phyloP scores from a whole-genome alignment of 2,329 filamentous ascomycete species.

The Sphaceloma murrayae region DNA sequence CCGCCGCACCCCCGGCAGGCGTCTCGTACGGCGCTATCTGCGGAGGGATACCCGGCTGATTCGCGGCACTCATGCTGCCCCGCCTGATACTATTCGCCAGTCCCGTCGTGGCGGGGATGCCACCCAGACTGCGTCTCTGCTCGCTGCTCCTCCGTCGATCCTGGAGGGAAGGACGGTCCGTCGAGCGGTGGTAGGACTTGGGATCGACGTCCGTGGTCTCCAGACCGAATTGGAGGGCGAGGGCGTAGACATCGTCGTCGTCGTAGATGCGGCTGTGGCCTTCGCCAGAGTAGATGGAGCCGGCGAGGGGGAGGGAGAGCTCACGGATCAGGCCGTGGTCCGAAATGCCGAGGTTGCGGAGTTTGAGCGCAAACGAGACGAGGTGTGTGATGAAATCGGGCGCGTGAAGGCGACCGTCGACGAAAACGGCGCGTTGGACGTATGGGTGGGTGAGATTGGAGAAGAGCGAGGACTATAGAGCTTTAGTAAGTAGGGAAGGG shows the following conservation, averaged over 20 bases:
- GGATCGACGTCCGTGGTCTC: conserved; percentile 34
- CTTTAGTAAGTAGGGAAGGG: background rate
- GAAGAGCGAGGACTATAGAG: conserved; percentile 64
- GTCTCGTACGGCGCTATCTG: conserved; percentile 35
- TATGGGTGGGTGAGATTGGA: conserved; percentile 80
- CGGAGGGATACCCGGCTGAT: conserved; percentile 26
- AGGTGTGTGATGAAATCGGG: conserved; percentile 91
- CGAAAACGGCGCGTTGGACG: conserved; percentile 90
- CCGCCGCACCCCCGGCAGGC: conserved; percentile 30
- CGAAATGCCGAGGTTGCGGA: conserved; percentile 83
- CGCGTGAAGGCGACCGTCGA: conserved; percentile 83
- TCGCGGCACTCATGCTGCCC: conserved; percentile 23
- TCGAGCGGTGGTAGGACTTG: conserved; percentile 8
- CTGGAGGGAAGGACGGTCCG: conserved; percentile 21
- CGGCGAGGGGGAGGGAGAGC: conserved; percentile 76
- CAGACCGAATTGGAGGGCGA: conserved; percentile 39
- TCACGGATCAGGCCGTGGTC: conserved; percentile 92
- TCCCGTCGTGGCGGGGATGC: conserved; percentile 25
- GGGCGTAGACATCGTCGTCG: conserved; percentile 72
- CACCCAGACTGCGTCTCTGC: conserved; percentile 22
- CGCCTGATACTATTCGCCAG: conserved; percentile 29
- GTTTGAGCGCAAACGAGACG: conserved; percentile 83
- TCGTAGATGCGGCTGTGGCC: conserved; percentile 92
- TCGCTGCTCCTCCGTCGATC: conserved; percentile 18
- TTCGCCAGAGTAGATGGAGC: conserved; percentile 82